Conservation (phyloP, 2,329 filamentous ascomycete genomes). For the Trichoderma sp. region DNA sequence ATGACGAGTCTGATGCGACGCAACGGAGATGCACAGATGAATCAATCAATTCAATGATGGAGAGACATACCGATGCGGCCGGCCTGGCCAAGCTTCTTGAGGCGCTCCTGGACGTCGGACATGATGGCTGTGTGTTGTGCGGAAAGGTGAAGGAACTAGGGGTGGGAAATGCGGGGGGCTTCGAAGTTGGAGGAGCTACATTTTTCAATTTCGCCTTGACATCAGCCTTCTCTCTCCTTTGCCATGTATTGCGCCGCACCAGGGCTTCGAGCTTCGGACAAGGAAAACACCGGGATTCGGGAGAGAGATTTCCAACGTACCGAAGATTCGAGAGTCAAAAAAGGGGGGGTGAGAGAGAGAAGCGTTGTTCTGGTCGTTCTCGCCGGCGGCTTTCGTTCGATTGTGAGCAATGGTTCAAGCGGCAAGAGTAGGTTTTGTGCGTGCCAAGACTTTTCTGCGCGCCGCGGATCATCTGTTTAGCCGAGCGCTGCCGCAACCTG, state of each 20-base stretch:
- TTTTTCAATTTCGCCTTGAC: neutral
- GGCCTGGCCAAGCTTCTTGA: constrained; percentile 59
- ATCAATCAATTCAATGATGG: no score
- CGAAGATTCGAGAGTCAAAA: constrained; percentile 34
- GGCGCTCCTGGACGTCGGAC: constrained; percentile 60
- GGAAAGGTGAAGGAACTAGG: constrained; percentile 16
- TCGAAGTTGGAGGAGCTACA: constrained; percentile 19
- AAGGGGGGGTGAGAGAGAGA: constrained; percentile 30
- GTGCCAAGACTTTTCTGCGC: constrained; percentile 49
- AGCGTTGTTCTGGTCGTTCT: constrained; percentile 37
- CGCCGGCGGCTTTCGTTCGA: constrained; percentile 40
- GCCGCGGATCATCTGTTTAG: constrained; percentile 29
- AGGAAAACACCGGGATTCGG: neutral
- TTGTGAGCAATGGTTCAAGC: constrained; percentile 40
- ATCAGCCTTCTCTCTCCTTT: constrained; percentile 7
- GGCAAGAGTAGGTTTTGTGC: constrained; percentile 48
- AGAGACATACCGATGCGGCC: constrained; percentile 67
- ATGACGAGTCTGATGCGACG: neutral
- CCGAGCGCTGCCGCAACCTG: constrained; percentile 13
- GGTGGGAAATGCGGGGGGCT: constrained; percentile 33
- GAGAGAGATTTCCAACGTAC: constrained; percentile 37
- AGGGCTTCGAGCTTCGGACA: neutral
- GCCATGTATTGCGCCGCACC: neutral
- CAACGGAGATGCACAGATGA: neutral
- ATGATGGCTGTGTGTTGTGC: constrained; percentile 45